A percentile compares a stretch with the other conserved stretches of the same genome.
Evolutionary conservation across 768 basidiomycete species (phyloP).

Genomic region (Trametes maxima): DNA sequence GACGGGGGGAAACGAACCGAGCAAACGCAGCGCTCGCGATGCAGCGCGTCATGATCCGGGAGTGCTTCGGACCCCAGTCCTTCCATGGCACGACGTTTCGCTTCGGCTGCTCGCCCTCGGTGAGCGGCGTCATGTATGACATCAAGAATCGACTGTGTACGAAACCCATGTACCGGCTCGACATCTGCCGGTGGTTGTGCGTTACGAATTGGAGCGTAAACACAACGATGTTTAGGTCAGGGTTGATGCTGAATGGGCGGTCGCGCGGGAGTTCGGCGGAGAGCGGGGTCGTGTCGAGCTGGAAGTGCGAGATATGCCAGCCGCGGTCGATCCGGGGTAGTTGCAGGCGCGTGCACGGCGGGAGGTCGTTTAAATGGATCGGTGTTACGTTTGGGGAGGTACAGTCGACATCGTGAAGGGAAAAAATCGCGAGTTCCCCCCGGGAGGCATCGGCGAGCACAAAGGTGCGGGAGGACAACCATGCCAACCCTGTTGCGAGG

Average conservation of each 20-base stretch:
- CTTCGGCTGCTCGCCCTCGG: background rate
- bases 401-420: conserved; percentile 12
- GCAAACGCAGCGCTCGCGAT: background rate
- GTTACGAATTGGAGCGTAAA: conserved; percentile 31
- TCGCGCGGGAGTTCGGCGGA: conserved; percentile 24
- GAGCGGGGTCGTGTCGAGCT: conserved; percentile 6
- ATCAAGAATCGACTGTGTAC: conserved; percentile 37
- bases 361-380: background rate
- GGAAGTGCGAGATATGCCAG: conserved; percentile 16
- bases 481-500: conserved; percentile 45
- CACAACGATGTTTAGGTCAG: conserved; percentile 30
- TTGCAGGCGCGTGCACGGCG: conserved; percentile 3
- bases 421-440: conserved; percentile 45
- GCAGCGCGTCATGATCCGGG: conserved; percentile 36
- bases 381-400: background rate
- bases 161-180: conserved; percentile 28
- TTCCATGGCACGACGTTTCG: conserved; percentile 35
- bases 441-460: conserved; percentile 40
- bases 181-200: background rate
- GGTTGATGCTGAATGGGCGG: conserved; percentile 26
- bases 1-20: conserved; percentile 29
- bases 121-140: background rate
- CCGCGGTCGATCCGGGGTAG: conserved; percentile 4
- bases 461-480: conserved; percentile 46
- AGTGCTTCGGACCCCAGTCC: conserved; percentile 40